Conservation (phyloP, 179 eudicot species). For the Kewa caespitosa region DNA sequence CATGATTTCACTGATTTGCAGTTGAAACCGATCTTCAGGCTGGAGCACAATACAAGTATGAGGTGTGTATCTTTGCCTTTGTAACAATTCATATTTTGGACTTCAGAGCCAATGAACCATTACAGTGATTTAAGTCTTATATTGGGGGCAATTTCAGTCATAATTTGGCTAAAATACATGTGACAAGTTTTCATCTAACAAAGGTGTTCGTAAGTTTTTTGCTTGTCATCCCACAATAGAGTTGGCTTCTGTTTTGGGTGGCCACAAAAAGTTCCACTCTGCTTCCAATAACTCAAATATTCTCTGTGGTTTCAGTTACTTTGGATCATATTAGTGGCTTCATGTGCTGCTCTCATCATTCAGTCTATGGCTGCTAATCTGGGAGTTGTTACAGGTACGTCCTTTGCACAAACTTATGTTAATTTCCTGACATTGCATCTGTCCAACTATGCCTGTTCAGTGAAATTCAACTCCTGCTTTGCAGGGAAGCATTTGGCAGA, state of each 20-base stretch:
- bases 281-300: not conserved
- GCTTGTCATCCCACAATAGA: not conserved
- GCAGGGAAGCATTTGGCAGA: constrained; percentile 96
- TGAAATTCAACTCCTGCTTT: constrained; percentile 11
- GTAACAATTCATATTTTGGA: too few species aligned
- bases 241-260: not conserved
- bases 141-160: not conserved
- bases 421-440: constrained; percentile 12
- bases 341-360: constrained; percentile 86
- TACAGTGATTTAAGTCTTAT: too few species aligned
- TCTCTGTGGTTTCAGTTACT: constrained; percentile 63
- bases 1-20: constrained; percentile 33
- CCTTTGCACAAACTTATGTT: constrained; percentile 1
- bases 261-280: not conserved
- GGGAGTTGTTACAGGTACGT: constrained; percentile 92
- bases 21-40: constrained; percentile 95
- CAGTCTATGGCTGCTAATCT: constrained; percentile 92
- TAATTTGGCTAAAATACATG: not conserved
- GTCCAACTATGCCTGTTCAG: not conserved
- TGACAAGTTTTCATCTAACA: not conserved
- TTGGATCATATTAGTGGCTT: constrained; percentile 94
- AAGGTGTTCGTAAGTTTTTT: not conserved
- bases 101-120: not conserved
- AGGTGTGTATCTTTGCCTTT: constrained; percentile 41
- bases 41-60: constrained; percentile 90